phyloP scores from a whole-genome alignment of 148 eudicot species.

The Polygonum aviculare region DNA sequence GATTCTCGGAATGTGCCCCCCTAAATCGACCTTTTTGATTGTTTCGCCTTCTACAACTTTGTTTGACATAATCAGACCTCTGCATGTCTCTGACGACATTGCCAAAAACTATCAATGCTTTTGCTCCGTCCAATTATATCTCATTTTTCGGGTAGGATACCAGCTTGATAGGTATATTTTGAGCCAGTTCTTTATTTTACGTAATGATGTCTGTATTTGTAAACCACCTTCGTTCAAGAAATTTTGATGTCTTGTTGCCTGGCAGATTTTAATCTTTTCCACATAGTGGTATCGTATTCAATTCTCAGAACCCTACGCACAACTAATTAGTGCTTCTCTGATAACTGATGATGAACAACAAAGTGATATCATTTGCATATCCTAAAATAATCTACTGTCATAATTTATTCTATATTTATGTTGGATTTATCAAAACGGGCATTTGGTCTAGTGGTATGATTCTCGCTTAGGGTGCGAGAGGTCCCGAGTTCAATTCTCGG shows the following conservation, averaged over 20 bases:
- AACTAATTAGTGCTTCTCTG: no score
- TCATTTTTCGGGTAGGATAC: neutral
- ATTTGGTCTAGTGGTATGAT: slow-evolving; percentile 68
- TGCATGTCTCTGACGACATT: no score
- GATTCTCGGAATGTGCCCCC: slow-evolving; percentile 27
- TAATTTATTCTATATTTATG: no score
- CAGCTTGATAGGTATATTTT: neutral
- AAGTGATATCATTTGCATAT: no score
- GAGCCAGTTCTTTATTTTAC: neutral
- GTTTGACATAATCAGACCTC: no score
- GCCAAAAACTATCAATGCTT: neutral
- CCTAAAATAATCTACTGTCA: no score
- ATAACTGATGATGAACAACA: no score
- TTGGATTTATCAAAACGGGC: slow-evolving; percentile 18
- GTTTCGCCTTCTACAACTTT: no score
- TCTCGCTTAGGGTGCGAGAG: slow-evolving; percentile 67
- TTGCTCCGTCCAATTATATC: neutral
- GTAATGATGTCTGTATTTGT: neutral
- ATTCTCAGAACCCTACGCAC: no score
- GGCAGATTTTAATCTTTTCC: no score
- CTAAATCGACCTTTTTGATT: neutral
- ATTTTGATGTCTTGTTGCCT: neutral
- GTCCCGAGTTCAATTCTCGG: slow-evolving; percentile 39
- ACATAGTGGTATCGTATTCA: neutral
- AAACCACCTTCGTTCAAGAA: neutral